Base-by-base conservation (phyloP, 164 flowering plant genomes). In the Protea cynaroides region DNA sequence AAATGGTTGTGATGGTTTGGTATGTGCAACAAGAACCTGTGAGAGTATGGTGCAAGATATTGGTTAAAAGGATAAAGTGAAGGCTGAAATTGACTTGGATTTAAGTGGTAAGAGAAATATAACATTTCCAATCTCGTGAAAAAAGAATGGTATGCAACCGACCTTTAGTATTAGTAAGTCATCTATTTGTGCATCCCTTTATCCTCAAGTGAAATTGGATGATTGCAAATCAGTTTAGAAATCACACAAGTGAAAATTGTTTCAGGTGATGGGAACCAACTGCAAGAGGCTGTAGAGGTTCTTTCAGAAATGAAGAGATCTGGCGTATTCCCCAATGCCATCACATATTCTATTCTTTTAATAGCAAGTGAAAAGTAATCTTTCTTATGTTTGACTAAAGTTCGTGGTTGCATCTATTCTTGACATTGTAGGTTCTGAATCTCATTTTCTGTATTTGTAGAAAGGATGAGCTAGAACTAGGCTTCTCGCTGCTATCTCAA, bases 341-440 rank as follows among this genome's bases (percentile, higher is more conserved):
- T 91, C 68, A 94, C 96, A 61, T 94, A 90, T 78, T 80, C 98
- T 50, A 59, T 87, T 68, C 88, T 94, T 63, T 25, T 82, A 55
- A 82, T 81, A 53, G 95, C 95, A 47, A 79, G 91, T 79, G 95
- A 94, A 77, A 91, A 72, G 98, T 94, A 83, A 81, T 74, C 55
- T 3, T 55, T 53, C 13, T 58, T 15, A 40, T 40, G 46, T 40
- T 12, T 40, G 14, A 3, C 14, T 62, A 21, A 37, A 62, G 40
- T 44, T 55, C 25, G 17, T 57, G 36, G 64, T 23, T 24, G 24
- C 22, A 46, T 63, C 65, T 55, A 37, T 50, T 47, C 59, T 65
- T 64, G 21, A n/a, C 5, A 14, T 56, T 8, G 19, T n/a, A n/a
- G 25, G 19, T 34, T 23, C 46, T 58, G 44, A 21, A 23, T 37